A percentile compares a stretch with the other conserved stretches of the same genome.
Conservation (phyloP, 805 yeast species). For the Pichia occidentalis region DNA sequence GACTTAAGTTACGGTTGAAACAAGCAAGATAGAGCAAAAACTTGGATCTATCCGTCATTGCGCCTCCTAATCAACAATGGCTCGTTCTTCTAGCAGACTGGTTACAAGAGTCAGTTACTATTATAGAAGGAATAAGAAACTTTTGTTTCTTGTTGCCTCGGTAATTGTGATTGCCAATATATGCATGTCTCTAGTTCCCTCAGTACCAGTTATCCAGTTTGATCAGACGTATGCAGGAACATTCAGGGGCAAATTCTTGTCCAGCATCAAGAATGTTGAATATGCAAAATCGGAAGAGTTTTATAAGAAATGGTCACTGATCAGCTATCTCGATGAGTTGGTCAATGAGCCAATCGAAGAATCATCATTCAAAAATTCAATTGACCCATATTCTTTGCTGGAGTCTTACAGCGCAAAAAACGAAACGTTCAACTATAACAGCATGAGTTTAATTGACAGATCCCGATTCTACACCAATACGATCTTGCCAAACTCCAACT, state of each 20-base stretch:
- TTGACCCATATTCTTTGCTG: conserved; percentile 20
- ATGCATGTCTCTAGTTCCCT: no score
- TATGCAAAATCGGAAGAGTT: conserved; percentile 25
- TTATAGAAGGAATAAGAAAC: no score
- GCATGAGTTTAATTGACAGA: conserved; percentile 14
- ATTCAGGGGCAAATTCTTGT: conserved; percentile 25
- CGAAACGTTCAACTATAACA: conserved; percentile 9
- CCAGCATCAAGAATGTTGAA: conserved; percentile 17
- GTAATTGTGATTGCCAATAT: no score
- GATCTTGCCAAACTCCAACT: conserved; percentile 20
- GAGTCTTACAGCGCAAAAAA: conserved; percentile 17
- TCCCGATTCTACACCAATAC: conserved; percentile 17
- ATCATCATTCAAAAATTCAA: conserved; percentile 17
- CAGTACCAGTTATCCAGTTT: conserved; percentile 15
- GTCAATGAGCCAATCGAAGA: conserved; percentile 26
- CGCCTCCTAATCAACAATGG: no score
- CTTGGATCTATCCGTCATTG: no score
- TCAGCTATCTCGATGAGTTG: conserved; percentile 27
- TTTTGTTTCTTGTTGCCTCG: no score
- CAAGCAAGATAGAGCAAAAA: no score
- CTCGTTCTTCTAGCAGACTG: no score
- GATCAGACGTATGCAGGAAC: conserved; percentile 28
- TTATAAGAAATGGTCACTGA: conserved; percentile 22
- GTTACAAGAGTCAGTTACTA: no score
- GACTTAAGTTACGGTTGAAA: no score